A percentile compares a stretch with the other conserved stretches of the same genome.
Evolutionary conservation across 305 asterid genomes (phyloP).

Genomic region (Rubia balearica): DNA sequence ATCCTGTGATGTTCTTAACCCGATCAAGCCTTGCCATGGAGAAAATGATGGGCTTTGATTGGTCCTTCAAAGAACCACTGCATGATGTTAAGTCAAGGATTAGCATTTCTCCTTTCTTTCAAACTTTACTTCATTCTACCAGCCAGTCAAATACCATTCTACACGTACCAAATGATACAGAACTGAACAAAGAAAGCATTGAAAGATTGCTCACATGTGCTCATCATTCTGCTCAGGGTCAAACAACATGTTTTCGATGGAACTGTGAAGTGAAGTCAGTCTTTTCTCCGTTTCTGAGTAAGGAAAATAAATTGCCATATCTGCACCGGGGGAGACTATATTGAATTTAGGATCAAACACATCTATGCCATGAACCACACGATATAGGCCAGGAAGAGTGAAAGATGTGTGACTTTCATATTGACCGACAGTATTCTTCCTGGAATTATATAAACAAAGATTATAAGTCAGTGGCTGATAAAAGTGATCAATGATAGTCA

Average conservation of each 20-base stretch:
- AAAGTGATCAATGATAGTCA: not conserved
- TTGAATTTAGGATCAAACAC: conserved; percentile 97
- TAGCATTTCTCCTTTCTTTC: not conserved
- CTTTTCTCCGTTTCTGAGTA: conserved; percentile 57
- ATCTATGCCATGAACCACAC: conserved; percentile 94
- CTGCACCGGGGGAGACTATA: conserved; percentile 99
- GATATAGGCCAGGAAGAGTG: conserved; percentile 83
- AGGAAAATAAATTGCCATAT: conserved; percentile 73
- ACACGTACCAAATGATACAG: no score
- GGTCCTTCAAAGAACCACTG: conserved; percentile 70
- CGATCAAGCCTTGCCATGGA: conserved; percentile 99
- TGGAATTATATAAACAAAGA: conserved; percentile 25
- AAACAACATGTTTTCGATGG: conserved; percentile 62
- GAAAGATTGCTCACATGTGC: conserved; percentile 55
- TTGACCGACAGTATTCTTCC: conserved; percentile 91
- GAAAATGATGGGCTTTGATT: conserved; percentile 81
- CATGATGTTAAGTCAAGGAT: conserved; percentile 3
- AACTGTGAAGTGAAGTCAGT: conserved; percentile 63
- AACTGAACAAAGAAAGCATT: not conserved
- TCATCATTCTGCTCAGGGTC: conserved; percentile 78
- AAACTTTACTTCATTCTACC: not conserved
- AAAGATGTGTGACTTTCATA: conserved; percentile 76
- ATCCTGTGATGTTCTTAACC: conserved; percentile 84
- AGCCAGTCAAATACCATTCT: not conserved
- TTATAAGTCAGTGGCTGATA: not conserved